Evolutionary conservation across 331 rosid species (phyloP), one percentile per base, ranked within the genome.

Genomic region (Malus hybrid): DNA sequence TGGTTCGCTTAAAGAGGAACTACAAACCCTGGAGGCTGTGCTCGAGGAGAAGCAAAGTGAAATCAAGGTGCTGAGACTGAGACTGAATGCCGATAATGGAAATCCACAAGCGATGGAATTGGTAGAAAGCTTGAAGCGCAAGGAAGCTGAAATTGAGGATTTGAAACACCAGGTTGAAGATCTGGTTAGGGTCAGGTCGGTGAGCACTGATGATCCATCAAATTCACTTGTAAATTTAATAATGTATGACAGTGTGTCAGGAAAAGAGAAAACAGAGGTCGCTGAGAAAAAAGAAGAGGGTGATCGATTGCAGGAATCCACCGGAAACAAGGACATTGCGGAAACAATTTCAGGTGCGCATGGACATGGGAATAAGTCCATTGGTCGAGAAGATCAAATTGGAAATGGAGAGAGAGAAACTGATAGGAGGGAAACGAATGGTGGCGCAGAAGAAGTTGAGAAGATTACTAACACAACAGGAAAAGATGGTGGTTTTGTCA

Each of bases 1-100:
- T 73, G 86, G 81, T 79, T 86, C 92, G 4, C 87, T 90, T 64
- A 85, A 85, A 80, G 97, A 94, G 24, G 97, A 94, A 69, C 95
- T 83, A 65, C 89, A 71, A 67, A 65, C 87, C 64, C 74, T 88
- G 86, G 93, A 87, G 73, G 71, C 86, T 3, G 86, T 86, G 52
- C 79, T 91, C 18, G 88, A 79, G 80, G 95, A 86, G 83, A 85
- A 88, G 84, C 93, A 88, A 78, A 83, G 76, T 7, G 97, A 92
- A 74, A 83, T 87, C 81, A 87, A 78, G 73, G 42, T 71, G 82
- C 44, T 8, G 44, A 36, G 44, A 36, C 78, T 86, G 73, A 80
- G 83, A 67, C 67, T 66, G 50, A 82, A 50, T 12, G 10, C n/a
- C 22, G 48, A 67, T 34, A 75, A 55, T 29, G 81, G 76, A 46